Evolutionary conservation across 2,329 filamentous ascomycete genomes (phyloP), one percentile per base, ranked within the genome.

Genomic region (Coccinonectria pachysandricola): DNA sequence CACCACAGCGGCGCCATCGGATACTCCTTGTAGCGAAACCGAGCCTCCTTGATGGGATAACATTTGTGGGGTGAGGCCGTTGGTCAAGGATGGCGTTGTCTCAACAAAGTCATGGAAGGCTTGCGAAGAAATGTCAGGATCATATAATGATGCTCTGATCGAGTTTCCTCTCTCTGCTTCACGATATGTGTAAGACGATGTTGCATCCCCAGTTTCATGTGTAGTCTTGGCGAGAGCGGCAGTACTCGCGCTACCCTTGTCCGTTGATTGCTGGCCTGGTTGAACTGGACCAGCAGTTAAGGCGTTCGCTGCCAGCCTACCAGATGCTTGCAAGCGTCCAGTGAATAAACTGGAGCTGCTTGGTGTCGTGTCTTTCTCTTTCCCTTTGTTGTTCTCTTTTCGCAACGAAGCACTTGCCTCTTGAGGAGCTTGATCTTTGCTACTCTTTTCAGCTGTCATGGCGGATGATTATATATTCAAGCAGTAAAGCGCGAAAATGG

Each of bases 1-100:
- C 7, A 56, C 47, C 6, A 65, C 59, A 6, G 53, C 57, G n/a
- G 42, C 37, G 0, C 59, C 59, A 28, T 63, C 59, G 2, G 31
- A 30, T 9, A 34, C 36, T 31, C 61, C 36, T 27, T 45, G 43
- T 17, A 40, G 27, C 11, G 11, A 26, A 8, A 45, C 14, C 16
- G 29, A 27, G 9, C 16, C 14, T 8, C 19, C 12, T 22, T 21
- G 11, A 13, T 18, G 19, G 9, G 14, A 5, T 3, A 17, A 15
- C n/a, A 12, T 23, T 11, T 30, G 14, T 9, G 15, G 22, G n/a
- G 19, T 23, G 12, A 15, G 14, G 15, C 27, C 20, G 16, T 35
- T 7, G 11, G 25, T 24, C 16, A 46, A 19, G 3, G 31, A 35
- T 19, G 30, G 24, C 12, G 35, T 32, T 11, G 32, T 34, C 24